Base-by-base conservation (phyloP, 257 asterid species). In the Solanum etuberosum region DNA sequence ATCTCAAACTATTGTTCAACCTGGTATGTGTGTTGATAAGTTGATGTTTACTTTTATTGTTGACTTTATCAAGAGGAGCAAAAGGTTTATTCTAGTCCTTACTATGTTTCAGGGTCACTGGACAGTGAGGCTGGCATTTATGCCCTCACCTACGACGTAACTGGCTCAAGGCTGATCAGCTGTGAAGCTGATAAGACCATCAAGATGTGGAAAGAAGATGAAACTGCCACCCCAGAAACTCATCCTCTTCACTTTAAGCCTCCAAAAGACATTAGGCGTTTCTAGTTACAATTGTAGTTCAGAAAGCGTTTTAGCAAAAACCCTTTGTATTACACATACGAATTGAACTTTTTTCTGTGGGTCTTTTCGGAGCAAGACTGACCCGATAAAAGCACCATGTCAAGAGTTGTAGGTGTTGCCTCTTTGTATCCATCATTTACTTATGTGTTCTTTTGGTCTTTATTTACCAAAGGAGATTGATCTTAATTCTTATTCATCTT, bases 121-220 rank as follows among this genome's bases (percentile, higher is more conserved):
- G 99, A 97, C 74, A 97, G 99, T 83, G 99, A 97, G 91, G 98
- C 99, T n/a, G 98, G 97, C 29, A 95, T 97, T 72, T 95, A 97
- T 35, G 92, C 98, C 3, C 86, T 92, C 84, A 91, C 94, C 6
- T 97, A 93, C 12, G 99, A 95, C 42, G 16, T 77, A 23, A 93
- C 96, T 1, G 99, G 99, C 37, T 89, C 98, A 14, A 94, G 99
- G 93, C 98, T 97, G 37, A 94, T 97, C 8, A 92, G 93, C 46
- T 97, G 99, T 42, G 99, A 96, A 92, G 98, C 99, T 1, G 99
- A 95, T 91, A 96, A 96, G 91, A 96, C 98, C 21, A 94, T 96
- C 88, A 96, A 96, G 93, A 94, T 96, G 99, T 97, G 99, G 99
- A 97, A 93, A 91, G 98, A 97, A 89, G 99, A 97, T 40, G 97